phyloP scores from a whole-genome alignment of 2,329 filamentous ascomycete species.

The Sclerotinia spermophila region DNA sequence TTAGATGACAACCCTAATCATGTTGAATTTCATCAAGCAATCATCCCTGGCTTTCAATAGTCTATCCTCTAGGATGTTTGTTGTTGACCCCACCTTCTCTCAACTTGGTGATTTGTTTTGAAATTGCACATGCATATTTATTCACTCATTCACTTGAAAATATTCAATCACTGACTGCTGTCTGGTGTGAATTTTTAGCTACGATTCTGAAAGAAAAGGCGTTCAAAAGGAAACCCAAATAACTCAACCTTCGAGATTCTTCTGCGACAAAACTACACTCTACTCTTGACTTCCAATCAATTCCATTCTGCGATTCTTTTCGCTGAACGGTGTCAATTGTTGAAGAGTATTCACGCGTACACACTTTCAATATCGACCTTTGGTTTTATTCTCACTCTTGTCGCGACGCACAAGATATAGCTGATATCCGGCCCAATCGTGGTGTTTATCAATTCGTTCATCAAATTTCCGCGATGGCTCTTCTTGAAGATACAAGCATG shows the following conservation, averaged over 20 bases:
- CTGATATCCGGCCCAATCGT: not conserved
- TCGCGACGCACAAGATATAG: not conserved
- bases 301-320: not conserved
- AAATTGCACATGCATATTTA: not conserved
- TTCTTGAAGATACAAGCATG: not conserved
- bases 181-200: not conserved
- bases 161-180: not conserved
- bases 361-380: not conserved
- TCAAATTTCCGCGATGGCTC: constrained; percentile 11
- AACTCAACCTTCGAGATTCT: not conserved
- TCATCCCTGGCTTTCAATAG: not conserved
- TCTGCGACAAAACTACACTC: not conserved
- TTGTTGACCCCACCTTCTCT: not conserved
- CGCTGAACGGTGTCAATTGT: not conserved
- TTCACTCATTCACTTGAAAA: not conserved
- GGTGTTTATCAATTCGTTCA: not conserved
- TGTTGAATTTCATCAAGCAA: not conserved
- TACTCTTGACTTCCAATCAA: not conserved
- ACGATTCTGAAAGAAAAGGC: not conserved
- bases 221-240: not conserved
- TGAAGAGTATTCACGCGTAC: not conserved
- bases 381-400: not conserved
- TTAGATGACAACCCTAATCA: not conserved
- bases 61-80: not conserved
- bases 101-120: not conserved